Evolutionary conservation across 2,329 filamentous ascomycete genomes (phyloP), one percentile per base, ranked within the genome.

Genomic region (Aspergillus novoparasiticus): DNA sequence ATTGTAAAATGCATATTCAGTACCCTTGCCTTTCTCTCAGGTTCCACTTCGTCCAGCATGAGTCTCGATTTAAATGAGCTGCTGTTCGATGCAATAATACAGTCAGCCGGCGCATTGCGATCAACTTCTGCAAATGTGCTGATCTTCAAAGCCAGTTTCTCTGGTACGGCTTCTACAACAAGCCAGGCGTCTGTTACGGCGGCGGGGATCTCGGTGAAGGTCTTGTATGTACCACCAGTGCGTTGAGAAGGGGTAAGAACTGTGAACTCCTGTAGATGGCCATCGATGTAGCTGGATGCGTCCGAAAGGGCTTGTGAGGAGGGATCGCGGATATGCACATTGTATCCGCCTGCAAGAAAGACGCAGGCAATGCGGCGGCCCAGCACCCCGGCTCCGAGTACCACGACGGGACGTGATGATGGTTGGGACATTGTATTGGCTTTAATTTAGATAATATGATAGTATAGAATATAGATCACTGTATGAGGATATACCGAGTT

Each of bases 1-100:
- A 85, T 85, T 60, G 80, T 80, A 68, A 79, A 86, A 60, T 87
- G 84, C 63, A 81, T 83, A 64, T 86, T 86, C 43, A 84, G 69
- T 2, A 84, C 73, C 60, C 59, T 82, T 82, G 0, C 80, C 0
- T 81, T 74, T 3, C 53, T 56, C 61, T 78, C 81, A 0, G 77
- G 77, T 1, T 69, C 70, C 2, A 86, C 72, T 26, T 81, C 79
- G 1, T 70, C 76, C 0, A 86, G 64, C 78, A 87, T 82, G 59
- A 84, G 78, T 0, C 78, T 74, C 0, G 81, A 82, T 67, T 83
- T 84, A 76, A 81, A 86, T 0, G 83, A 85, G 0, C 82, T 85
- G 0, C 81, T 84, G 58, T 86, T 87, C 16, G 78, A 82, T 0
- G 78, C 80, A 0, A 87, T 69, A 21, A 87, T 81, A 51, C 80